Conservation (phyloP, 1,139 yeast species). For the Kazachstania sp. region DNA sequence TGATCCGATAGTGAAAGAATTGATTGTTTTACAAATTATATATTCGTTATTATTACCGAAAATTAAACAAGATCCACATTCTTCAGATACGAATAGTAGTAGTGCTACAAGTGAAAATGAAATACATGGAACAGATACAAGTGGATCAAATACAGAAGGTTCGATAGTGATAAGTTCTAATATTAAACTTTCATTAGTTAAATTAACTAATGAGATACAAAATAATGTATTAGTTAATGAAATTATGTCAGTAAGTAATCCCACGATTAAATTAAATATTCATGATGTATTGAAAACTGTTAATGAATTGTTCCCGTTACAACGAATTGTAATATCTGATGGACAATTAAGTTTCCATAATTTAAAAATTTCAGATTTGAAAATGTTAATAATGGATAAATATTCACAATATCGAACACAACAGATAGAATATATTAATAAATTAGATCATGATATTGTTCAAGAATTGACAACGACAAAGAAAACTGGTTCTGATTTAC, state of each 20-base stretch:
- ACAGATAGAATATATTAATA: slow-evolving; percentile 13
- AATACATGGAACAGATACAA: background rate
- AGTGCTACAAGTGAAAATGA: background rate
- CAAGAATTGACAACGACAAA: slow-evolving; percentile 6
- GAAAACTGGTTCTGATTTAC: background rate
- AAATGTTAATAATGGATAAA: slow-evolving; percentile 14
- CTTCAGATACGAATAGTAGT: background rate
- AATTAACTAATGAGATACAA: slow-evolving; percentile 28
- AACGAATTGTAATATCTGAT: slow-evolving; percentile 24
- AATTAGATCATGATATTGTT: slow-evolving; percentile 17
- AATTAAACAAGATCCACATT: slow-evolving; percentile 3
- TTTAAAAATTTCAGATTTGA: slow-evolving; percentile 22
- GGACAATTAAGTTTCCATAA: slow-evolving; percentile 29
- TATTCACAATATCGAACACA: slow-evolving; percentile 13
- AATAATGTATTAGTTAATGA: slow-evolving; percentile 22
- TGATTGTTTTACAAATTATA: slow-evolving; percentile 26
- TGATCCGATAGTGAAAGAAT: slow-evolving; percentile 21
- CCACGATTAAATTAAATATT: slow-evolving; percentile 17
- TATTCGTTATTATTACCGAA: slow-evolving; percentile 20
- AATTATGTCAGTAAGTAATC: slow-evolving; percentile 14
- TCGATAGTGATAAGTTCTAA: slow-evolving; percentile 14
- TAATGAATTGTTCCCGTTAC: slow-evolving; percentile 24
- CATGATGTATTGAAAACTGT: slow-evolving; percentile 27
- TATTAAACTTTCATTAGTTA: slow-evolving; percentile 25
- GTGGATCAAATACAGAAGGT: background rate